phyloP scores from a whole-genome alignment of 495 filamentous ascomycete genomes.

The Acidomyces sp. region DNA sequence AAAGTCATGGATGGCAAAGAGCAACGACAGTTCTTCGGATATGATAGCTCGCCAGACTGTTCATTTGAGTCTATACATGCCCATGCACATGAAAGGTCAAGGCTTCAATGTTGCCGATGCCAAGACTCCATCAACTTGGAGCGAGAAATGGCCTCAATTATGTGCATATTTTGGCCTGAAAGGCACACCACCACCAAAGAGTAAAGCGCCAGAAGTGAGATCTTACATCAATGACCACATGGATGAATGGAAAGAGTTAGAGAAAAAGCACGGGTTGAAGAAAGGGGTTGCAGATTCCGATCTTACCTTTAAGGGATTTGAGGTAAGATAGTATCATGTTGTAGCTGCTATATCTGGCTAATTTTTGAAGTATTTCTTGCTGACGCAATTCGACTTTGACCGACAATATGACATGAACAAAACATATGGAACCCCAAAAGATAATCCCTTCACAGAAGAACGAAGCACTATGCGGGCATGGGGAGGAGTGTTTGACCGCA shows the following conservation, averaged over 20 bases:
- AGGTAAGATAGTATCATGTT: background rate
- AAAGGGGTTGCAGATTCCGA: slow-evolving; percentile 23
- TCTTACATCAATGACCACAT: slow-evolving; percentile 24
- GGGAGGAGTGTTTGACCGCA: slow-evolving; percentile 24
- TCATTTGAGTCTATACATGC: slow-evolving; percentile 18
- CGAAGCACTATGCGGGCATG: slow-evolving; percentile 20
- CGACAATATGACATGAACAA: slow-evolving; percentile 28
- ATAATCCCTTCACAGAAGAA: slow-evolving; percentile 23
- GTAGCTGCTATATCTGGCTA: background rate
- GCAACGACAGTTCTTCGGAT: slow-evolving; percentile 22
- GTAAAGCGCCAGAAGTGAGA: slow-evolving; percentile 16
- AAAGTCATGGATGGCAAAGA: slow-evolving; percentile 22
- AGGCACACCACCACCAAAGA: slow-evolving; percentile 15
- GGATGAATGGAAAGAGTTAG: slow-evolving; percentile 22
- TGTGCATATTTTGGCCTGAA: slow-evolving; percentile 26
- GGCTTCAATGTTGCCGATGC: slow-evolving; percentile 28
- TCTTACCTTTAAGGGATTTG: slow-evolving; percentile 23
- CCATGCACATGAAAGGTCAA: slow-evolving; percentile 14
- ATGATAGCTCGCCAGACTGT: slow-evolving; percentile 27
- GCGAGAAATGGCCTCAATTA: slow-evolving; percentile 23
- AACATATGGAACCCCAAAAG: slow-evolving; percentile 18
- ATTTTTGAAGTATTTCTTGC: slow-evolving; percentile 20
- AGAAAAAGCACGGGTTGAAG: slow-evolving; percentile 23
- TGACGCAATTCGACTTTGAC: slow-evolving; percentile 28
- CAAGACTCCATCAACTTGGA: slow-evolving; percentile 20